phyloP scores from a whole-genome alignment of 768 basidiomycete genomes.

The Imleria badia region DNA sequence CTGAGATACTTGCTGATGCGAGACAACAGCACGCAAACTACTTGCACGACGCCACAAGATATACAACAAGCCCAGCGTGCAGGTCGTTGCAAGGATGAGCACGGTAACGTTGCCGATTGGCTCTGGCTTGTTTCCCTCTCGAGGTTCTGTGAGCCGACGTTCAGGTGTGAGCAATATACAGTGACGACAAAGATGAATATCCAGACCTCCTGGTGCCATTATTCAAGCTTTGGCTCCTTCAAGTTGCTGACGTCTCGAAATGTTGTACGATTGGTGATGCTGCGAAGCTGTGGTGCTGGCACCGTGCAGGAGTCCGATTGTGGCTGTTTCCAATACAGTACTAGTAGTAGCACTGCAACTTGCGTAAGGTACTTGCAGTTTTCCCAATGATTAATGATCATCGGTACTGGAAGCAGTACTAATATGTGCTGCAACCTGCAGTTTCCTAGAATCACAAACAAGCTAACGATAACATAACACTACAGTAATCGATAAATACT shows the following conservation, averaged over 20 bases:
- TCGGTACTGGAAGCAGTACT: too few relatives aligned
- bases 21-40: constrained; percentile 54
- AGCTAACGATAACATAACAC: constrained; percentile 6
- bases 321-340: background rate
- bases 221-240: background rate
- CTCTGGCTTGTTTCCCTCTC: constrained; percentile 57
- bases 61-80: constrained; percentile 56
- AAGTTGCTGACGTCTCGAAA: background rate
- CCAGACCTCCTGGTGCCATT: constrained; percentile 29
- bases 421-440: too few relatives aligned
- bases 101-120: constrained; percentile 58
- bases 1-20: constrained; percentile 51
- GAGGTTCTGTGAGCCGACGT: constrained; percentile 47
- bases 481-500: constrained; percentile 9
- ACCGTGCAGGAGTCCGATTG: background rate
- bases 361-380: too few relatives aligned
- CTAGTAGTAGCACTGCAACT: too few relatives aligned
- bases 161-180: background rate
- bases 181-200: background rate
- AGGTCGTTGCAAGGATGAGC: constrained; percentile 57
- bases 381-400: too few relatives aligned
- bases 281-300: background rate
- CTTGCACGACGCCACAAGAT: constrained; percentile 64
- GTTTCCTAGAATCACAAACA: background rate
- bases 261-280: background rate